A percentile compares a stretch with the other conserved stretches of the same genome.
These are phyloP conservation scores for Ophiocordyceps camponoti-saundersi DNA, from an alignment of 2,329 filamentous ascomycete genomes.

Conservation along the genomic window DNA sequence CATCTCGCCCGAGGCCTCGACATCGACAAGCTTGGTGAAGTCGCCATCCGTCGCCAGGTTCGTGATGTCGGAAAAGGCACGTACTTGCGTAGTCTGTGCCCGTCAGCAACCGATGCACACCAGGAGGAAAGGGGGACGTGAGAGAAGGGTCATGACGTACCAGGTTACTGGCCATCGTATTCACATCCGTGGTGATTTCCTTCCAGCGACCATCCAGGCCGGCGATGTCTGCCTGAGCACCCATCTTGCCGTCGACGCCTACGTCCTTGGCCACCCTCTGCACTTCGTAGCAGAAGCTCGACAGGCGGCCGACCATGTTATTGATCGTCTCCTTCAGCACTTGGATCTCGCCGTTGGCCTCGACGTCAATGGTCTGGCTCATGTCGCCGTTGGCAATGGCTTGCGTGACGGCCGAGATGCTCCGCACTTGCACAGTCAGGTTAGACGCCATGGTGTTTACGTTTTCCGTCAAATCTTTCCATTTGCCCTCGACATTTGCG, in stretches of 20 bases:
- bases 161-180: slow-evolving; percentile 67
- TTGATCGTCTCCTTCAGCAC: slow-evolving; percentile 94
- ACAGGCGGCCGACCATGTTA: slow-evolving; percentile 92
- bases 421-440: slow-evolving; percentile 60
- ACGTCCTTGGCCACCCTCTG: slow-evolving; percentile 93
- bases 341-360: slow-evolving; percentile 87
- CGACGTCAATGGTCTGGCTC: slow-evolving; percentile 88
- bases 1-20: slow-evolving; percentile 97
- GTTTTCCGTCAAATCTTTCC: slow-evolving; percentile 90
- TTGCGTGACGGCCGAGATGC: slow-evolving; percentile 86
- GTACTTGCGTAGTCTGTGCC: slow-evolving; percentile 76
- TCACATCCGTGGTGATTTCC: slow-evolving; percentile 93
- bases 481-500: slow-evolving; percentile 91
- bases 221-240: slow-evolving; percentile 86
- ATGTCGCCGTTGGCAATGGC: slow-evolving; percentile 92
- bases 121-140: no score
- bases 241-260: slow-evolving; percentile 96
- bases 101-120: slow-evolving; percentile 10
- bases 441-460: slow-evolving; percentile 64
- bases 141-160: slow-evolving; percentile 16
- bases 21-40: slow-evolving; percentile 91
- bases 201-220: slow-evolving; percentile 93
- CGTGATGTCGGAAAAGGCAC: slow-evolving; percentile 96
- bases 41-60: slow-evolving; percentile 93
- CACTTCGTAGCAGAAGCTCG: slow-evolving; percentile 90